A percentile compares a stretch with the other conserved stretches of the same genome.
Conservation (phyloP, 2,329 filamentous ascomycete species). For the Exophiala sideris region DNA sequence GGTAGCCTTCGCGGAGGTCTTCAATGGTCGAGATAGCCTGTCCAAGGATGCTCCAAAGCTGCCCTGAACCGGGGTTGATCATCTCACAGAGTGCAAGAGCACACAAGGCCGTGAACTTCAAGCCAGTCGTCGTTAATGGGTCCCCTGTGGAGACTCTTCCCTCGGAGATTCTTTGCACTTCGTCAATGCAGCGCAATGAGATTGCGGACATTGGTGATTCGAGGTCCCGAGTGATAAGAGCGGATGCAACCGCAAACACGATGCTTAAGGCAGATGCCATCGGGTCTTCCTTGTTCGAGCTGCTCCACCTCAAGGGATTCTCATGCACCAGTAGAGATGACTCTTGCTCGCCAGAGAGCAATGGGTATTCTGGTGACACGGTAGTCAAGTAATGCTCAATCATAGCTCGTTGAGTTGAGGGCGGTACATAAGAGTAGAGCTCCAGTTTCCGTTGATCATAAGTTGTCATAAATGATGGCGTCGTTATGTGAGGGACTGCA, state of each 20-base stretch:
- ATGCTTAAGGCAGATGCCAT: constrained; percentile 3
- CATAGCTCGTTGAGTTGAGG: constrained; percentile 14
- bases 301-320: constrained; percentile 13
- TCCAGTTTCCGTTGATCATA: constrained; percentile 8
- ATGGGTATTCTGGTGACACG: constrained; percentile 3
- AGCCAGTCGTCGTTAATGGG: background rate
- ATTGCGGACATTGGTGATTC: constrained; percentile 7
- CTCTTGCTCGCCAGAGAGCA: constrained; percentile 1
- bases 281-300: constrained; percentile 6
- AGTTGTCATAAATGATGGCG: background rate
- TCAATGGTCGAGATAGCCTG: constrained; percentile 9
- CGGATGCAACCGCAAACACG: constrained; percentile 14
- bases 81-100: constrained; percentile 12
- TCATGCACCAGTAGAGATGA: constrained; percentile 5
- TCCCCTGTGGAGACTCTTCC: background rate
- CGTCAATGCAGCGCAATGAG: background rate
- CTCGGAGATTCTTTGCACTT: constrained; percentile 4
- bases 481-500: background rate
- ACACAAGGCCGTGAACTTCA: constrained; percentile 12
- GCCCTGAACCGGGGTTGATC: constrained; percentile 9
- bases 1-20: constrained; percentile 7
- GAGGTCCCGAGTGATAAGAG: constrained; percentile 12
- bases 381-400: constrained; percentile 12
- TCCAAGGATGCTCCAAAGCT: constrained; percentile 14
- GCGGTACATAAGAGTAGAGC: constrained; percentile 11